Evolutionary conservation across 148 eudicot genomes (phyloP).

Genomic region (Fagopyrum tataricum): DNA sequence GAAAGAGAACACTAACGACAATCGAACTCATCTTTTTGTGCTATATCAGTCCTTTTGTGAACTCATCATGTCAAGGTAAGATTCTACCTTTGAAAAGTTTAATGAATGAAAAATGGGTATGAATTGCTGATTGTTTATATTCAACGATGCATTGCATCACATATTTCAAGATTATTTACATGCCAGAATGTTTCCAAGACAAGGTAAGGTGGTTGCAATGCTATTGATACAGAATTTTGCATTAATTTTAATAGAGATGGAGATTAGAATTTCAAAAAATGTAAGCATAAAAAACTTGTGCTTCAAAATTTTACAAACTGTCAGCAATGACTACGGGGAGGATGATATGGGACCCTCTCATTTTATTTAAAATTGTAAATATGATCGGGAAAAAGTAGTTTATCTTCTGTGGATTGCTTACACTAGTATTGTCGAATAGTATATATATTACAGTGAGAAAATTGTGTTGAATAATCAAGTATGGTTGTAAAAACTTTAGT

Average conservation of each 20-base stretch:
- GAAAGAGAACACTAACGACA: conserved; percentile 28
- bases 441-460: background rate
- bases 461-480: background rate
- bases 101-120: background rate
- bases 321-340: background rate
- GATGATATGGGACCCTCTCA: background rate
- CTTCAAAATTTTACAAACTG: background rate
- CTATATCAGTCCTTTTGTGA: conserved; percentile 83
- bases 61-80: conserved; percentile 90
- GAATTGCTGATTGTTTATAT: background rate
- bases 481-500: background rate
- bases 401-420: background rate
- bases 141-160: background rate
- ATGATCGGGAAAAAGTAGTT: background rate
- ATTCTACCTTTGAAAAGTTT: background rate
- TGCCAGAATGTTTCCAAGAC: background rate
- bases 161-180: background rate
- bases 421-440: too few relatives aligned
- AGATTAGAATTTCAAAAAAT: background rate
- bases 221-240: background rate
- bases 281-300: background rate
- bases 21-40: conserved; percentile 65
- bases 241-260: too few relatives aligned
- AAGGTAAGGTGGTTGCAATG: background rate
- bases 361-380: background rate